These are phyloP conservation scores for Plasmodium malariae DNA, from an alignment of 169 alveolate species.

Conservation along the genomic window DNA sequence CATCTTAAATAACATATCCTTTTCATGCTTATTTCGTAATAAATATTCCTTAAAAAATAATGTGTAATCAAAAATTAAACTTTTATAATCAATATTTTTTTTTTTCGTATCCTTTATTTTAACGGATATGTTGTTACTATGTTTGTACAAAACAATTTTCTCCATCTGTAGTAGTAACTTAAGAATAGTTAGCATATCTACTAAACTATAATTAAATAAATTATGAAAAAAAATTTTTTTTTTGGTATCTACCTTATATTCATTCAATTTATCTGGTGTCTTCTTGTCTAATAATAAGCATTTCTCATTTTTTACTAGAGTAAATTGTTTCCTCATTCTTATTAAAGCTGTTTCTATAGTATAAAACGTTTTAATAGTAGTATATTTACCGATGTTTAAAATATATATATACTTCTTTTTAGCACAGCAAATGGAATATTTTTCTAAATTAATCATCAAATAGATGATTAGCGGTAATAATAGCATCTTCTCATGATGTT, in stretches of 20 bases:
- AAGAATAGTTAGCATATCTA: slow-evolving; percentile 39
- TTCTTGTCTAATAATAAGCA: neutral
- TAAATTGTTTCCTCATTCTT: neutral
- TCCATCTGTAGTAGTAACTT: slow-evolving; percentile 35
- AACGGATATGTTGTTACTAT: slow-evolving; percentile 40
- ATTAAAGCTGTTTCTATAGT: neutral
- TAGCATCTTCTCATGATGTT: slow-evolving; percentile 42
- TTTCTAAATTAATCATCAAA: slow-evolving; percentile 48
- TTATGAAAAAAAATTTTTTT: slow-evolving; percentile 40
- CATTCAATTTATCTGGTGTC: neutral
- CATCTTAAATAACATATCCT: neutral
- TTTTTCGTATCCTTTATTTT: slow-evolving; percentile 10
- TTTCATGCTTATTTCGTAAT: slow-evolving; percentile 7
- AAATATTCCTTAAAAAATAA: slow-evolving; percentile 45
- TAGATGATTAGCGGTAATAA: slow-evolving; percentile 30
- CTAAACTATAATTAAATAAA: slow-evolving; percentile 28
- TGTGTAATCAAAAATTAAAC: slow-evolving; percentile 19
- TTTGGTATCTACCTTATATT: slow-evolving; percentile 37
- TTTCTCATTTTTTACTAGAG: neutral
- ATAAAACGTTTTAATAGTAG: neutral
- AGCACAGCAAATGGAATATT: slow-evolving; percentile 15
- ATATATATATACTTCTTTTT: slow-evolving; percentile 26
- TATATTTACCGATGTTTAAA: slow-evolving; percentile 11
- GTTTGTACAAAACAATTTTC: slow-evolving; percentile 23
- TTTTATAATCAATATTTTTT: slow-evolving; percentile 3